Base-by-base conservation (phyloP, 2,329 filamentous ascomycete species). In the Sporothrix sp. region DNA sequence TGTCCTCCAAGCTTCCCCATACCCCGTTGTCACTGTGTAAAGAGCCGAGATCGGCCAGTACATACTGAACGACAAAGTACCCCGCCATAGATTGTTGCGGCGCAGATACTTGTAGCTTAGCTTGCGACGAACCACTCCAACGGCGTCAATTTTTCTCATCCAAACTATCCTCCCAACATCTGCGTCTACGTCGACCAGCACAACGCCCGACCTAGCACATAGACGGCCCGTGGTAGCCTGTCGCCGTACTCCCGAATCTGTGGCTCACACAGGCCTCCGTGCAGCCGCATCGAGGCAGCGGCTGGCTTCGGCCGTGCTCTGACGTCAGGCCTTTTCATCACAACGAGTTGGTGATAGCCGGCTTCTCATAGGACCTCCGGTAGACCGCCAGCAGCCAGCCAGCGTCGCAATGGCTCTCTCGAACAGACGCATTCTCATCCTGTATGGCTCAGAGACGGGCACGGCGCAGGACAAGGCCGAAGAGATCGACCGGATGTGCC, bases 401-500 rank as follows among this genome's bases (percentile, higher is more conserved):
- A 13, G n/a, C 25, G 7, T 25, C 25, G 32, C 30, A 33, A 56
- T 56, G 55, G 48, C 55, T 8, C 45, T 53, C 7, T 39, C 52
- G 1, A 51, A 38, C 8, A 65, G 76, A 58, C 70, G 68, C 52
- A 66, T 77, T 45, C 77, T 95, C 58, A 75, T 98, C 52, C 75
- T 95, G 30, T 98, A 95, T 68, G 93, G 88, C 50, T 94, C 91
- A 35, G 93, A 98, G 71, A 97, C 90, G 20, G 93, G 93, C 51
- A 96, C 93, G 62, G 84, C 88, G 50, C 87, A 95, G 66, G 91
- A 97, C 67, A 79, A 91, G 56, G 91, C 93, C 18, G 82, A 88
- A 61, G 88, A 96, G 64, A 71, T 97, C 55, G 87, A 84, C 35
- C 75, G 82, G 36, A 67, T 87, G 57, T 77, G 81, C 32, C 82